A percentile compares a stretch with the other conserved stretches of the same genome.
These are phyloP conservation scores for Fraxinus anomala DNA, from an alignment of 257 asterid species.

Conservation along the genomic window DNA sequence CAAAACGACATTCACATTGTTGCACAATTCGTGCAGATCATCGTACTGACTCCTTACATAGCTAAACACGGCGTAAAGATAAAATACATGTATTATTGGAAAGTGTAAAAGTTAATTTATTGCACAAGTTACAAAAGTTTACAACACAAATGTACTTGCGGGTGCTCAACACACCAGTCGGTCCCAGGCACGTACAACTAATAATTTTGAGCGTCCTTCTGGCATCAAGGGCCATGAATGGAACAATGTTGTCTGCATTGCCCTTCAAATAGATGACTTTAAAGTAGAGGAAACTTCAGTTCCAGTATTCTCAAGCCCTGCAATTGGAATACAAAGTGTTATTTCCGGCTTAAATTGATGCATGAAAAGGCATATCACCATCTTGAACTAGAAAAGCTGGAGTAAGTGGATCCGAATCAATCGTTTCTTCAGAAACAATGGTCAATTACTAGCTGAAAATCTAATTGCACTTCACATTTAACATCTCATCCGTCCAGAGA, in stretches of 20 bases:
- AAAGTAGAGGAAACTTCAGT: constrained; percentile 30
- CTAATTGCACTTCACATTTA: background rate
- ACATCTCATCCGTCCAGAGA: background rate
- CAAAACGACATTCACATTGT: too few species aligned
- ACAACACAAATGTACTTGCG: background rate
- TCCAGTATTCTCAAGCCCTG: constrained; percentile 38
- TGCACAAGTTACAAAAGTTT: background rate
- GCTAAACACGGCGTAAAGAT: too few species aligned
- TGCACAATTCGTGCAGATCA: too few species aligned
- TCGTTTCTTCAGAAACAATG: constrained; percentile 8
- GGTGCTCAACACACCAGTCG: background rate
- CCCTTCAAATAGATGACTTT: constrained; percentile 35
- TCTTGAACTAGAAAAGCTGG: background rate
- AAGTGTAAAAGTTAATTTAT: background rate
- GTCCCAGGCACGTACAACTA: background rate
- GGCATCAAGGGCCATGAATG: background rate
- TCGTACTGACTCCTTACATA: too few species aligned
- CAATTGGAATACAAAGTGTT: constrained; percentile 22
- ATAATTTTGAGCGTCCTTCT: background rate
- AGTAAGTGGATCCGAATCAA: background rate
- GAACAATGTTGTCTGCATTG: background rate
- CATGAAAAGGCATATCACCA: background rate
- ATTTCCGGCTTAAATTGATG: background rate
- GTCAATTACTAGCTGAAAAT: background rate
- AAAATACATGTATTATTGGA: background rate